Conservation (phyloP, 2,329 filamentous ascomycete genomes). For the Phyllosticta paracitricarpa region DNA sequence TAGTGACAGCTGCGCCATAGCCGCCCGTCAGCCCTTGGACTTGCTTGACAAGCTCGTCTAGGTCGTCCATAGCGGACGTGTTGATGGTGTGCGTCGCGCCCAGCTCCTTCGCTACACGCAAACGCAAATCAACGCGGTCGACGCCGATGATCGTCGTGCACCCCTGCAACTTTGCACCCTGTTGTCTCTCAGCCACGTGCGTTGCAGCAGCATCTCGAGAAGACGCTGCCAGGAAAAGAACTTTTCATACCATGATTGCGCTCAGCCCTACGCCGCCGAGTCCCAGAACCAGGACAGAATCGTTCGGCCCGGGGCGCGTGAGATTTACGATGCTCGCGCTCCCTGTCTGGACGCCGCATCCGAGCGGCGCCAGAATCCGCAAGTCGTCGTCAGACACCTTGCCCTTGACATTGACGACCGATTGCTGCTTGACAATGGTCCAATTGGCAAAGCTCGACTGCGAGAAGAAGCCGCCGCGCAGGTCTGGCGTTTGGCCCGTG, state of each 20-base stretch:
- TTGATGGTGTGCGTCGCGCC: constrained; percentile 31
- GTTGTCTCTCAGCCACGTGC: neutral
- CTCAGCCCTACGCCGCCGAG: constrained; percentile 38
- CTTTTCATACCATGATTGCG: constrained; percentile 29
- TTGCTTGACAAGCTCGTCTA: constrained; percentile 19
- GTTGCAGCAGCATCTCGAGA: no score
- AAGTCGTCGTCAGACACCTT: constrained; percentile 29
- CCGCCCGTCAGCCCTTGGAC: constrained; percentile 23
- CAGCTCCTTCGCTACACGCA: constrained; percentile 26
- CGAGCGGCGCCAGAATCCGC: constrained; percentile 35
- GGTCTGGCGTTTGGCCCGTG: constrained; percentile 11
- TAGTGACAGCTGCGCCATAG: constrained; percentile 32
- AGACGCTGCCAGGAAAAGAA: neutral
- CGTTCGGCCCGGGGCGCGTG: constrained; percentile 24
- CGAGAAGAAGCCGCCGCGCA: constrained; percentile 38
- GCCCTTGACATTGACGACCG: constrained; percentile 33
- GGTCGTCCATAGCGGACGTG: constrained; percentile 16
- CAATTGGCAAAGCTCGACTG: constrained; percentile 36
- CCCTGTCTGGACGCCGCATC: constrained; percentile 39
- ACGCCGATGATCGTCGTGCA: constrained; percentile 28
- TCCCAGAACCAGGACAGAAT: constrained; percentile 34
- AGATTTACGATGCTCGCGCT: constrained; percentile 25
- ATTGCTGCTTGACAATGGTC: constrained; percentile 30
- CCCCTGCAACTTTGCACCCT: constrained; percentile 35
- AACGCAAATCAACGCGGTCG: constrained; percentile 22